Evolutionary conservation across 805 yeast genomes (phyloP).

Genomic region (Suhomyces pyralidae): DNA sequence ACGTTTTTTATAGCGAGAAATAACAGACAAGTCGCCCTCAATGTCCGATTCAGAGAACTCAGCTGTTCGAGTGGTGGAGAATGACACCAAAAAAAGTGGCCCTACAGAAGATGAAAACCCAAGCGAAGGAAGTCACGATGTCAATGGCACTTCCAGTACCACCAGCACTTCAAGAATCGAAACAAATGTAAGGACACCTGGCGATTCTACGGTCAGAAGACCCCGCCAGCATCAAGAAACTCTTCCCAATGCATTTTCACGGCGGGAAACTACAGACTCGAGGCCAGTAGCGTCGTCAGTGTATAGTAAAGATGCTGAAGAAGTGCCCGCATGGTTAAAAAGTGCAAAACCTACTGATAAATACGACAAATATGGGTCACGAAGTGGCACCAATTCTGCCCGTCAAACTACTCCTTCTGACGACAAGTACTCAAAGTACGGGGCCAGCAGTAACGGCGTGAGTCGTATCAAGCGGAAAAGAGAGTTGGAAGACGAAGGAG

Average conservation of each 20-base stretch:
- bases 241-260: constrained; percentile 21
- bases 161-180: not conserved
- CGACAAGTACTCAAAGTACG: constrained; percentile 18
- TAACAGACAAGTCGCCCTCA: not conserved
- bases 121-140: not conserved
- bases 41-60: not conserved
- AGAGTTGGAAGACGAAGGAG: constrained; percentile 3
- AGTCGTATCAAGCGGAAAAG: constrained; percentile 7
- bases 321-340: constrained; percentile 41
- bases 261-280: constrained; percentile 1
- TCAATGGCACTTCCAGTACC: not conserved
- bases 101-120: not conserved
- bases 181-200: not conserved
- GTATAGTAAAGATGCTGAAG: constrained; percentile 23
- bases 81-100: not conserved
- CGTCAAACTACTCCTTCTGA: not conserved
- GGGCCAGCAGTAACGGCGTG: not conserved
- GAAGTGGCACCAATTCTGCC: constrained; percentile 1
- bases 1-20: not conserved
- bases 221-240: not conserved
- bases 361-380: constrained; percentile 40
- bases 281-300: constrained; percentile 15
- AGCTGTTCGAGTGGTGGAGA: not conserved
- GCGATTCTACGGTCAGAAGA: not conserved
- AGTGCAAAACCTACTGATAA: constrained; percentile 24